These are phyloP conservation scores for Dendrobium catenatum DNA, from an alignment of 106 monocot genomes.

Conservation along the genomic window DNA sequence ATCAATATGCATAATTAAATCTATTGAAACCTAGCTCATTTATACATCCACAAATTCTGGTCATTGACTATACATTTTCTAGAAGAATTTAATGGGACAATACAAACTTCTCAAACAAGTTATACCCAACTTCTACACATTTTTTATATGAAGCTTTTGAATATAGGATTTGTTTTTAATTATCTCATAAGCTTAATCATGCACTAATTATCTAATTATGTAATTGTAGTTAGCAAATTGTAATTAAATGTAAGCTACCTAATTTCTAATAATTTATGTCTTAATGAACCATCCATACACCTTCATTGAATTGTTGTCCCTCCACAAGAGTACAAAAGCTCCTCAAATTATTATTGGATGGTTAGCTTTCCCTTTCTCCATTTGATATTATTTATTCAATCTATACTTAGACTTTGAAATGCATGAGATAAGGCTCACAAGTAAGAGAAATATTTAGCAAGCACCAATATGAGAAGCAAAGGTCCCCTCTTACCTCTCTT, in stretches of 20 bases:
- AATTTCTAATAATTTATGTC: background rate
- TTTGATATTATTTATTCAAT: too few relatives aligned
- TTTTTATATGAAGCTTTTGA: too few relatives aligned
- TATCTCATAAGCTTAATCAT: background rate
- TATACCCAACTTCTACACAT: too few relatives aligned
- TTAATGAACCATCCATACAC: background rate
- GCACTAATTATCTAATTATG: background rate
- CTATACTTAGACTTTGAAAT: background rate
- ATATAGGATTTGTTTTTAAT: too few relatives aligned
- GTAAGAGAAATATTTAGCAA: background rate
- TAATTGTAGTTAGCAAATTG: background rate
- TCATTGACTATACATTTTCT: too few relatives aligned
- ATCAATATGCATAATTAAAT: too few relatives aligned
- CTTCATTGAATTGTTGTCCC: slow-evolving; percentile 2
- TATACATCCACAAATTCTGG: too few relatives aligned
- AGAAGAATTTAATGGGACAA: background rate
- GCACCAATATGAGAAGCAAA: background rate
- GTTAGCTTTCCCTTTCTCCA: too few relatives aligned
- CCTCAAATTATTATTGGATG: too few relatives aligned
- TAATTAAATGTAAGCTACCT: background rate
- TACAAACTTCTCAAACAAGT: background rate
- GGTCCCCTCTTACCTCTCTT: background rate
- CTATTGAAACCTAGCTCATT: too few relatives aligned
- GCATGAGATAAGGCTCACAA: background rate
- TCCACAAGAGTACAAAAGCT: background rate